These are phyloP conservation scores for Talaromyces albobiverticillius DNA, from an alignment of 2,329 filamentous ascomycete species.

Conservation along the genomic window DNA sequence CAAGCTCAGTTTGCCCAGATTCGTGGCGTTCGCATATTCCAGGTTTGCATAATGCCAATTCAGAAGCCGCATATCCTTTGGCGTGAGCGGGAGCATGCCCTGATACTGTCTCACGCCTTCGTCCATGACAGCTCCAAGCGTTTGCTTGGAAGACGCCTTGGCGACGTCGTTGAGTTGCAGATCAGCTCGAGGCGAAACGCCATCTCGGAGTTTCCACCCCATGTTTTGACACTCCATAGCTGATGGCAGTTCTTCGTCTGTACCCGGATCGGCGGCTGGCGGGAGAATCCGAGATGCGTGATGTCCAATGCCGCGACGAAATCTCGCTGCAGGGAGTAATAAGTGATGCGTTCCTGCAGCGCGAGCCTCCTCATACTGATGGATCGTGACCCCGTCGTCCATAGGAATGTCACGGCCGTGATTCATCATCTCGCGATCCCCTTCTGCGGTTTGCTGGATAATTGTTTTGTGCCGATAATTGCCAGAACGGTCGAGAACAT, in stretches of 20 bases:
- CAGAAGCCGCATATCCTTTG: constrained; percentile 83
- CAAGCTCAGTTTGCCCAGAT: constrained; percentile 81
- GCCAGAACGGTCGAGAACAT: constrained; percentile 87
- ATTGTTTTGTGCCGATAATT: constrained; percentile 79
- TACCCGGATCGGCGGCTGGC: constrained; percentile 1
- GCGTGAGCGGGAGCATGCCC: constrained; percentile 73
- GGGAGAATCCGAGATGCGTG: constrained; percentile 56
- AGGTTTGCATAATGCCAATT: constrained; percentile 99
- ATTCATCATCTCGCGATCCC: constrained; percentile 77
- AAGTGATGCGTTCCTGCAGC: constrained; percentile 54
- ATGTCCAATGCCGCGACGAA: constrained; percentile 45
- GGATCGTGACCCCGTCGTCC: constrained; percentile 69
- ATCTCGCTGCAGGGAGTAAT: constrained; percentile 41
- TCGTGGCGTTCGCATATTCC: constrained; percentile 94
- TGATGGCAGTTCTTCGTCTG: constrained; percentile 63
- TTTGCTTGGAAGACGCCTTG: constrained; percentile 61
- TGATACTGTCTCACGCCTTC: constrained; percentile 87
- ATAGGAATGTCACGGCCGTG: constrained; percentile 73
- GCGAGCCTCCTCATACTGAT: constrained; percentile 68
- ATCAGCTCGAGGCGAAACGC: constrained; percentile 61
- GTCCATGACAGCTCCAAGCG: constrained; percentile 86
- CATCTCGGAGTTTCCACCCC: constrained; percentile 74
- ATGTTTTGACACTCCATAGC: constrained; percentile 73
- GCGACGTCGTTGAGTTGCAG: constrained; percentile 69
- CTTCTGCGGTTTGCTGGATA: constrained; percentile 70